Evolutionary conservation across 2,329 filamentous ascomycete species (phyloP), one percentile per base, ranked within the genome.

Genomic region (Epichloe baconii): DNA sequence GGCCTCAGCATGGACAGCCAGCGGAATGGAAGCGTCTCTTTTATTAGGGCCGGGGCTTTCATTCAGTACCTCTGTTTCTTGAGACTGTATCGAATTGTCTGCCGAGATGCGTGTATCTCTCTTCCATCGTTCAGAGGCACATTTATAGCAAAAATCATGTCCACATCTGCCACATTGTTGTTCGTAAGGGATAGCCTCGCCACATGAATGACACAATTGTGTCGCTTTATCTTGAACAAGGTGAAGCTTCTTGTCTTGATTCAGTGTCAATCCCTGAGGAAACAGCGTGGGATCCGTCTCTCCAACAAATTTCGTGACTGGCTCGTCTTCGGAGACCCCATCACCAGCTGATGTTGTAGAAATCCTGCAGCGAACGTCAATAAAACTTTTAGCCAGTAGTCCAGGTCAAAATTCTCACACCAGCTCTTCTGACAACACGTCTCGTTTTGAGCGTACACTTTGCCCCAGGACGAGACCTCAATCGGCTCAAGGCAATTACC

Each of bases 131-230:
- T 72, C 66, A 43, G 64, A 67, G 8, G 60, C 64, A 55, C 76
- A 79, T 50, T 71, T 71, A 35, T 62, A 54, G 56, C 76, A 80
- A 15, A 76, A 68, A 10, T 65, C 67, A 58, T 80, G 77, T 1
- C 72, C 74, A 55, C 77, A 80, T 42, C 67, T 68, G 34, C 64
- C 59, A 55, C 76, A 80, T 44, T 66, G 66, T 8, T 63, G 63
- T 34, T 65, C 62, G 12, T 65, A 62, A 44, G 58, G 63, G 38
- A 72, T 66, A 41, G 62, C 64, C 44, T 68, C 66, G 12, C 69
- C 70, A 56, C 76, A 80, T 10, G 74, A 62, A 56, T 79, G 77
- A 53, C 77, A 80, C 26, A 71, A 61, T 49, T 67, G 69, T 41
- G 61, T 58, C 43, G 59, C 57, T 52, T 63, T 65, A 44, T 53